Conservation (phyloP, 768 basidiomycete genomes). For the Leucocoprinus sp. region DNA sequence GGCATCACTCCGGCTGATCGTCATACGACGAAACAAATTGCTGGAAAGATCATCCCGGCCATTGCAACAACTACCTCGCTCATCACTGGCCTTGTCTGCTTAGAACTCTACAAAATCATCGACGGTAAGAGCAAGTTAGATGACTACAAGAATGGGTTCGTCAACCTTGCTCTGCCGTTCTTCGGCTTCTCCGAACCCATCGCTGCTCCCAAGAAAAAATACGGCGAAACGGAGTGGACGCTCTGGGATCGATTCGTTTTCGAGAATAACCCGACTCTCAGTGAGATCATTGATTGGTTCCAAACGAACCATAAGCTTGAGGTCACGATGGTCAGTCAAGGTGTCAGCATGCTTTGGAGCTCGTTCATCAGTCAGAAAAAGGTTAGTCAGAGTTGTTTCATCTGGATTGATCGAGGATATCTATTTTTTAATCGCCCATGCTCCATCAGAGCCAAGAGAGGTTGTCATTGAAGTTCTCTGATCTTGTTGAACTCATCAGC, state of each 20-base stretch:
- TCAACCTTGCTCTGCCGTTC: conserved; percentile 96
- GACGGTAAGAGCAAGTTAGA: conserved; percentile 92
- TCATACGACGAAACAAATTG: conserved; percentile 94
- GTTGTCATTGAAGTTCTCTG: conserved; percentile 81
- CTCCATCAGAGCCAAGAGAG: conserved; percentile 70
- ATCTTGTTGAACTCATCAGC: conserved; percentile 87
- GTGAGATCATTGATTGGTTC: conserved; percentile 83
- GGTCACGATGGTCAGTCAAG: conserved; percentile 92
- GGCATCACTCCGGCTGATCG: conserved; percentile 78
- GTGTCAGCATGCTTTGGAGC: conserved; percentile 97
- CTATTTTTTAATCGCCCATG: neutral
- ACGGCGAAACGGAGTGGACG: conserved; percentile 86
- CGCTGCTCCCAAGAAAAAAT: conserved; percentile 82
- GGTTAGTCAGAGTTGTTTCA: conserved; percentile 37
- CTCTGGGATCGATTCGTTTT: conserved; percentile 98
- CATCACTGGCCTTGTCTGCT: conserved; percentile 90
- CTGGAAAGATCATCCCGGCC: conserved; percentile 98
- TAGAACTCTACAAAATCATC: conserved; percentile 98
- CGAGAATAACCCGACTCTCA: conserved; percentile 78
- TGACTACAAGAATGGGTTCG: conserved; percentile 96
- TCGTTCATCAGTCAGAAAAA: conserved; percentile 91
- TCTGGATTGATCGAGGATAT: neutral
- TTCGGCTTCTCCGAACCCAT: conserved; percentile 99
- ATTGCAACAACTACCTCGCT: conserved; percentile 98
- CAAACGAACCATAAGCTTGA: conserved; percentile 76